Evolutionary conservation across 768 basidiomycete species (phyloP).

Genomic region (Tricholoma sp.): DNA sequence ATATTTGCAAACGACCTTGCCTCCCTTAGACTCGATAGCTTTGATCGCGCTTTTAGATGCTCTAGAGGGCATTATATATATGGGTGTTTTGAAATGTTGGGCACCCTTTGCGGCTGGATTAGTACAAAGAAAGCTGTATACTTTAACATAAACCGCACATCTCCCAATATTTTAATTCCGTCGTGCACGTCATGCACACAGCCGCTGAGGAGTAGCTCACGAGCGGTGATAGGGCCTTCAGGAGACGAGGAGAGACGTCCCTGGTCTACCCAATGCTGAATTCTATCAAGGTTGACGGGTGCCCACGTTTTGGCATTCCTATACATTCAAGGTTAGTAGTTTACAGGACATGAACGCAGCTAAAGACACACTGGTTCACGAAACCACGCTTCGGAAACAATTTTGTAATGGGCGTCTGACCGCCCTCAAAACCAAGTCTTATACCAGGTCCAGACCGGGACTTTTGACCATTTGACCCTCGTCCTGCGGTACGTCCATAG

Average conservation of each 20-base stretch:
- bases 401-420: constrained; percentile 90
- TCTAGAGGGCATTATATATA: constrained; percentile 79
- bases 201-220: constrained; percentile 77
- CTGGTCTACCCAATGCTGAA: constrained; percentile 89
- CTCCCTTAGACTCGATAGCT: constrained; percentile 78
- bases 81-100: constrained; percentile 56
- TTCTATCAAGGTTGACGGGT: constrained; percentile 79
- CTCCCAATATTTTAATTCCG: constrained; percentile 87
- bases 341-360: background rate
- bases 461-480: constrained; percentile 95
- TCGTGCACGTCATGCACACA: constrained; percentile 86
- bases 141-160: constrained; percentile 42
- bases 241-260: constrained; percentile 75
- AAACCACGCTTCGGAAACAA: constrained; percentile 94
- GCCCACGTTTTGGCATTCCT: constrained; percentile 77
- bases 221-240: constrained; percentile 82
- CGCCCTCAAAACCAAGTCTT: constrained; percentile 87
- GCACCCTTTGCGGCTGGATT: constrained; percentile 39
- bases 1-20: constrained; percentile 83
- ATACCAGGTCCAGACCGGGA: constrained; percentile 87
- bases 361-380: constrained; percentile 73
- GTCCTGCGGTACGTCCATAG: constrained; percentile 86
- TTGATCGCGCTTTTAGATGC: constrained; percentile 83
- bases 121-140: background rate
- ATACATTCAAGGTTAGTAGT: background rate